Evolutionary conservation across 129 eudicot species (phyloP), one percentile per base, ranked within the genome.

Genomic region (Kitagawia praeruptora): DNA sequence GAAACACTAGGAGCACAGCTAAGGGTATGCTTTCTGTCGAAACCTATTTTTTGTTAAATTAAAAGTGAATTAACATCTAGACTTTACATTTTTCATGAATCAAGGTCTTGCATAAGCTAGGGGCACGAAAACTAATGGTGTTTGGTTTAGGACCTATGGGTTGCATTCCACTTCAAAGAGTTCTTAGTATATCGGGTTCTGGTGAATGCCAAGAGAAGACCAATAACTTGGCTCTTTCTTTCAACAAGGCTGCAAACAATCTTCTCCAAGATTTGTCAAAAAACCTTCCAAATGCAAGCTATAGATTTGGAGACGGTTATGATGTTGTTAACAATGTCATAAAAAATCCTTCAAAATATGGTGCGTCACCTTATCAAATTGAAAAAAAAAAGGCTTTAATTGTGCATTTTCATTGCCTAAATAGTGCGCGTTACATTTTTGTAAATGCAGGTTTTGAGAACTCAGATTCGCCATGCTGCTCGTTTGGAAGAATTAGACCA

Each of bases 61-160:
- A 15, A 21, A 25, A 45, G 25, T 37, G 28, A 11, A 16, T 51
- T 74, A 15, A 25, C 23, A 28, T 75, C 21, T 11, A 19, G 39
- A 61, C 13, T 27, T 39, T 1, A 23, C 42, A 31, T 40, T 72
- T 41, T 53, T 15, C 8, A 44, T 3, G 53, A 14, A 25, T 66
- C 54, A 66, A 95, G 99, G 5, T 90, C 53, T 80, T 96, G 79
- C 97, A 96, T 71, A 61, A 86, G 28, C 84, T 96, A 78, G 99
- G 99, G 76, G 99, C 86, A 75, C 78, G 99, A 79, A 44, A 92
- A 58, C 75, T 96, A 81, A 90, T 96, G 95, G 90, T 92, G 58
- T 96, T 96, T 41, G 99, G 98, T 71, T 85, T 96, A 64, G 99
- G 99, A 14, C 99, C 99, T 0, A 92, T 92, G 98, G 99, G 99